Conservation (phyloP, 176 grass and related monocot species). For the Ampelocalamus luodianensis region DNA sequence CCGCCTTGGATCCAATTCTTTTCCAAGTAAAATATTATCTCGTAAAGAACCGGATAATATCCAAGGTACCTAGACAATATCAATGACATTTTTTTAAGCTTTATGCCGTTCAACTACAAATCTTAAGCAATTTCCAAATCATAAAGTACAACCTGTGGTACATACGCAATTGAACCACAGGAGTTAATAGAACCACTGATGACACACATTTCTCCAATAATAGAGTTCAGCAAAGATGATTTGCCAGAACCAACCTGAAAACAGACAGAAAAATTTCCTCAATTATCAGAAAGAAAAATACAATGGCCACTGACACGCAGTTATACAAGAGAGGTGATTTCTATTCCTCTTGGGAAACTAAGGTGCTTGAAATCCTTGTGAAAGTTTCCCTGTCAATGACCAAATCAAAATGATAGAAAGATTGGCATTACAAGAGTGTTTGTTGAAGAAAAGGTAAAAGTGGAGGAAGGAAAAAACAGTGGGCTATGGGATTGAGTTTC, state of each 20-base stretch:
- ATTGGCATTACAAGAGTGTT: neutral
- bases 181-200: constrained; percentile 63
- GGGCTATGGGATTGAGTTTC: neutral
- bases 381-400: neutral
- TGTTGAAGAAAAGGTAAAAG: neutral
- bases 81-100: constrained; percentile 15
- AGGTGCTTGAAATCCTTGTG: neutral
- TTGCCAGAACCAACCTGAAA: constrained; percentile 95
- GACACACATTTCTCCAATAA: constrained; percentile 76
- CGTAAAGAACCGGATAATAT: constrained; percentile 81
- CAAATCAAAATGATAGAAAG: neutral
- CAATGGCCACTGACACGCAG: neutral
- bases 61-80: constrained; percentile 80
- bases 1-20: constrained; percentile 76
- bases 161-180: constrained; percentile 70
- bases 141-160: constrained; percentile 73
- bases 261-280: constrained; percentile 24
- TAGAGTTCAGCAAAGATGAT: constrained; percentile 86
- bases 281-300: constrained; percentile 18
- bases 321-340: constrained; percentile 12
- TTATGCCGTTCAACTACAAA: constrained; percentile 25
- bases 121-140: constrained; percentile 36
- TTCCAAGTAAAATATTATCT: constrained; percentile 92
- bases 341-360: neutral
- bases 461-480: neutral